Conservation (phyloP, 495 filamentous ascomycete genomes). For the Physcia stellaris region DNA sequence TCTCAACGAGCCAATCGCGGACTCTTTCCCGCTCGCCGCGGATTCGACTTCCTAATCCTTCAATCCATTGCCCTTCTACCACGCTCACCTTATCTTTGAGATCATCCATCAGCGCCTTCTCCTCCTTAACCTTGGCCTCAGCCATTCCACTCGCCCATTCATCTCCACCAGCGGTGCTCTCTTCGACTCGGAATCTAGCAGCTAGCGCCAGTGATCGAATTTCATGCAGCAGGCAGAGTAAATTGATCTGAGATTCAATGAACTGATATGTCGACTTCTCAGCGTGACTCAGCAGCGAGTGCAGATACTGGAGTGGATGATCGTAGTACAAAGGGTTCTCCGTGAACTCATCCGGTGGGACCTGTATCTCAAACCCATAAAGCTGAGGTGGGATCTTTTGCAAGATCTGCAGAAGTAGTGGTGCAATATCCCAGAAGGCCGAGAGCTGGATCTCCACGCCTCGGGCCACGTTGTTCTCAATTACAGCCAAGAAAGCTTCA, state of each 20-base stretch:
- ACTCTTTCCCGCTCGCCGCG: conserved; percentile 42
- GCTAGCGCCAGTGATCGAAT: conserved; percentile 66
- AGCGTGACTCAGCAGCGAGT: conserved; percentile 66
- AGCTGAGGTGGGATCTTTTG: conserved; percentile 59
- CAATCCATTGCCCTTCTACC: conserved; percentile 77
- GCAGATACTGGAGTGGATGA: conserved; percentile 80
- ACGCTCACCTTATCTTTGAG: conserved; percentile 81
- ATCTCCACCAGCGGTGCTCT: conserved; percentile 21
- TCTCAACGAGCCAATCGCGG: conserved; percentile 47
- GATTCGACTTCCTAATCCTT: conserved; percentile 49
- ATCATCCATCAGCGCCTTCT: conserved; percentile 60
- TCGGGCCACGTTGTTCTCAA: conserved; percentile 73
- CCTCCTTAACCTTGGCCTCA: conserved; percentile 49
- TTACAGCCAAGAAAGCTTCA: conserved; percentile 63
- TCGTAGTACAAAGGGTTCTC: conserved; percentile 72
- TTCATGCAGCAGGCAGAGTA: conserved; percentile 88
- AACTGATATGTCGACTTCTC: conserved; percentile 90
- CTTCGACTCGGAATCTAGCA: conserved; percentile 37
- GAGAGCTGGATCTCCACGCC: conserved; percentile 83
- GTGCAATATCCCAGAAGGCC: conserved; percentile 97
- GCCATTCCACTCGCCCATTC: conserved; percentile 40
- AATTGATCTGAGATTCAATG: conserved; percentile 86
- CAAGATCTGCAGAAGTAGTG: conserved; percentile 57
- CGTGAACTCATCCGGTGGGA: conserved; percentile 62
- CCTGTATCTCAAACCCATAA: conserved; percentile 44